A percentile compares a stretch with the other conserved stretches of the same genome.
These are phyloP conservation scores for Pluteus cervinus DNA, from an alignment of 768 basidiomycete genomes.

Conservation along the genomic window DNA sequence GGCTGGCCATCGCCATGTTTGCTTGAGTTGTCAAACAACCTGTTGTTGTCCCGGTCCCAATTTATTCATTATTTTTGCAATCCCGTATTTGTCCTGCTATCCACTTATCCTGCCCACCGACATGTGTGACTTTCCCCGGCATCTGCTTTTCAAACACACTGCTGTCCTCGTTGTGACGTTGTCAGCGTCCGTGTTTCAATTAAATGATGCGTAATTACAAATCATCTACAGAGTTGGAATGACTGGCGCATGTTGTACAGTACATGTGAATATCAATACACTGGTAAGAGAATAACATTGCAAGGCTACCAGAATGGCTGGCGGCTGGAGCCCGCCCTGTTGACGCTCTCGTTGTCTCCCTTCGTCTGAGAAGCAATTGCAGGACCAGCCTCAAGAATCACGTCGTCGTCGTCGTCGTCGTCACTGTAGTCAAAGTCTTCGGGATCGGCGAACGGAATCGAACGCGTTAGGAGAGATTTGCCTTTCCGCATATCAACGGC, in stretches of 20 bases:
- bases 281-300: too few species aligned
- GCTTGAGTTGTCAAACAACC: conserved; percentile 29
- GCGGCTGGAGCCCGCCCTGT: too few species aligned
- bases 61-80: neutral
- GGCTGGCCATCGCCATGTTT: conserved; percentile 42
- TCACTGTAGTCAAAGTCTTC: conserved; percentile 32
- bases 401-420: conserved; percentile 55
- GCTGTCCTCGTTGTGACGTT: conserved; percentile 9
- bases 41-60: neutral
- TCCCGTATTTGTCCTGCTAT: conserved; percentile 4
- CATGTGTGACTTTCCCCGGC: conserved; percentile 1
- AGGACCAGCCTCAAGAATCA: conserved; percentile 74
- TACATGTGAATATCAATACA: too few species aligned
- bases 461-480: too few species aligned
- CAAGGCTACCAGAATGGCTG: too few species aligned
- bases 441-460: too few species aligned
- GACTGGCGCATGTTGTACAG: too few species aligned
- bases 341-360: too few species aligned
- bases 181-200: too few species aligned
- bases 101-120: conserved; percentile 3
- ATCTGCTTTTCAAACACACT: conserved; percentile 6
- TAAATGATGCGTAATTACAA: too few species aligned
- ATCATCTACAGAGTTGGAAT: too few species aligned
- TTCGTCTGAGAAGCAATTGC: conserved; percentile 26
- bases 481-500: conserved; percentile 15